Base-by-base conservation (phyloP, 805 yeast species). In the Danielia oregonensis region DNA sequence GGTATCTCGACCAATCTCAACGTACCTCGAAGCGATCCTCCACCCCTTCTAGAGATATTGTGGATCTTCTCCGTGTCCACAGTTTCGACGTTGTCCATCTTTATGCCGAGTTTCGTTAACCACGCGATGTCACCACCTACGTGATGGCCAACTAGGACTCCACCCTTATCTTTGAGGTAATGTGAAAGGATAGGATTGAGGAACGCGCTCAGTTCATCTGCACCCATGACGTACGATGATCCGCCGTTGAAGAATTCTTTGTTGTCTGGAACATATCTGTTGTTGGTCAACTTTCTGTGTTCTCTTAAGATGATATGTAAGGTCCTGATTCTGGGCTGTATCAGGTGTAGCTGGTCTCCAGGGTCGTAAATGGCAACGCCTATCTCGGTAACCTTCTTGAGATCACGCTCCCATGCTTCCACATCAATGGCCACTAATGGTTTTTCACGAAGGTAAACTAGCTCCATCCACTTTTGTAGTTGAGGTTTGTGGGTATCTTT, bases 371-470 rank as follows among this genome's bases (percentile, higher is more conserved):
- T 39, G 11, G 53, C 44, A 5, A 54, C 30, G 5, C 60, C 60
- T 14, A 55, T 45, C 33, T 55, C 60, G 10, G 59, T 54, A 24
- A 55, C 41, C 16, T 40, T 37, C 8, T 16, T 32, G 12, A 35
- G 40, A 11, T 29, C 24, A 16, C 41, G 23, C 25, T 55, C 60
- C 31, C 42, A 52, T 8, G 59, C 59, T 42, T 55, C 60, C n/a
- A 55, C 49, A 29, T 55, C 60, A 11, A 55, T 38, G n/a, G 55
- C 41, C 16, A 55, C 53, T 19, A 55, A 35, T 10, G 60, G 60
- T 23, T 36, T 32, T 13, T 41, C 28, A 24, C 57, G 40, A 11
- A 43, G 46, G 26, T 49, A 52, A 19, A 54, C 57, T 15, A 38
- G 32, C 26, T 46, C 43, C 51, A 55, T 51, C 21, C 30, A 31